Conservation (phyloP, 2,329 filamentous ascomycete species). For the Phaeosphaeria sp. region DNA sequence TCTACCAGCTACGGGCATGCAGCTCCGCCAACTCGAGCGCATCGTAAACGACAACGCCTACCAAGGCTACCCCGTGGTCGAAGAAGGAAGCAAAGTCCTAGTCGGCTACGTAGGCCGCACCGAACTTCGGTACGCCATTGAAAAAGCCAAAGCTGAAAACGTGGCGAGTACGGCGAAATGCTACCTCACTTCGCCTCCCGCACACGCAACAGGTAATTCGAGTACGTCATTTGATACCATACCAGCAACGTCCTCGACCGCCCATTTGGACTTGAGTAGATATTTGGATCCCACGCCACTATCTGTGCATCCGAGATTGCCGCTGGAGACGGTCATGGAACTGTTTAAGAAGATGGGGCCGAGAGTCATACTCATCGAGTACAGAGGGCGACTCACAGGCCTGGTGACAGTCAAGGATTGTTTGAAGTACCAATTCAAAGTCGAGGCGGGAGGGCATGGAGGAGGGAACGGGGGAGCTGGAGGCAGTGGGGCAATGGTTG, state of each 20-base stretch:
- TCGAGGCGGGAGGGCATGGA: slow-evolving; percentile 87
- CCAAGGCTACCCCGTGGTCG: slow-evolving; percentile 92
- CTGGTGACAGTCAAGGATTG: slow-evolving; percentile 97
- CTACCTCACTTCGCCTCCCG: no score
- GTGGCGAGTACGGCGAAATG: slow-evolving; percentile 75
- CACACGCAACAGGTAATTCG: no score
- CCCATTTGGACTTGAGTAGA: slow-evolving; percentile 77
- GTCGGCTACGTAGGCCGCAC: slow-evolving; percentile 93
- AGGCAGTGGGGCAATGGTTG: slow-evolving; percentile 11
- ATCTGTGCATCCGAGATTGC: slow-evolving; percentile 86
- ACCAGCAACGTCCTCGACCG: slow-evolving; percentile 62
- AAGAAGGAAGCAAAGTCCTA: slow-evolving; percentile 74
- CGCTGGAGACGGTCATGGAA: slow-evolving; percentile 97
- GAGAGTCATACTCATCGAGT: slow-evolving; percentile 89
- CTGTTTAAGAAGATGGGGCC: slow-evolving; percentile 98
- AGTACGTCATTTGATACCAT: slow-evolving; percentile 67
- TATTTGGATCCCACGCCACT: slow-evolving; percentile 91
- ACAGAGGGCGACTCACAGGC: slow-evolving; percentile 81
- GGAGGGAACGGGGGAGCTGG: no score
- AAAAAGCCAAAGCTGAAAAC: slow-evolving; percentile 72
- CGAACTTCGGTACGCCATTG: slow-evolving; percentile 88
- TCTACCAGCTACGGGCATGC: slow-evolving; percentile 76
- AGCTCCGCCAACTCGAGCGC: slow-evolving; percentile 76
- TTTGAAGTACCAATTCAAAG: slow-evolving; percentile 96
- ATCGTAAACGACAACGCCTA: slow-evolving; percentile 80